phyloP scores from a whole-genome alignment of 257 asterid genomes.

The Primulina huaijiensis region DNA sequence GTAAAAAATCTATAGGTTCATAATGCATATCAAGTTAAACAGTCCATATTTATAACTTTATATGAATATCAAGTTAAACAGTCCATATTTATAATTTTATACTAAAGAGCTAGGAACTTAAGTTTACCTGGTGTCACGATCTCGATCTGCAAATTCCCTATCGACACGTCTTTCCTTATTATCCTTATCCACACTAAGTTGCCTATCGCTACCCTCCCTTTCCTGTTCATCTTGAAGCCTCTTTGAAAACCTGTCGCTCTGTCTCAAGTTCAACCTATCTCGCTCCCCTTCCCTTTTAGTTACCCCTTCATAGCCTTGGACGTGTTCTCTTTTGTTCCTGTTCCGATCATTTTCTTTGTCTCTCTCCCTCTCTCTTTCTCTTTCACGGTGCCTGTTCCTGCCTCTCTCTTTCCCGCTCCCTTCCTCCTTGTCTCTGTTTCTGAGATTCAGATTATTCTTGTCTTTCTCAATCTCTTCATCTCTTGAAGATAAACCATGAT shows the following conservation, averaged over 20 bases:
- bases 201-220: conserved; percentile 40
- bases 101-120: background rate
- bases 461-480: conserved; percentile 39
- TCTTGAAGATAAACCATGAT: conserved; percentile 36
- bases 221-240: conserved; percentile 34
- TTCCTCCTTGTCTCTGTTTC: conserved; percentile 32
- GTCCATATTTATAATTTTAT: background rate
- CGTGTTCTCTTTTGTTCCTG: conserved; percentile 44
- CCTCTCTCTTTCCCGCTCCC: conserved; percentile 35
- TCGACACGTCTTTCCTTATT: conserved; percentile 36
- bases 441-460: conserved; percentile 8
- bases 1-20: background rate
- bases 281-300: conserved; percentile 39
- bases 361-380: conserved; percentile 35
- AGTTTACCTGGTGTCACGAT: conserved; percentile 50
- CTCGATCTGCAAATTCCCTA: conserved; percentile 37
- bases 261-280: conserved; percentile 32
- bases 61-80: background rate
- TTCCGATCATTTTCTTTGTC: conserved; percentile 37
- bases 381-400: conserved; percentile 19
- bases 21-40: conserved; percentile 1
- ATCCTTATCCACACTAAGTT: conserved; percentile 37
- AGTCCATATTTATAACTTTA: background rate
- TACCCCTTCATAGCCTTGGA: conserved; percentile 33
- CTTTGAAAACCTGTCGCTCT: conserved; percentile 40